Conservation (phyloP, 495 filamentous ascomycete species). For the Hypoxylon crocopeplum region DNA sequence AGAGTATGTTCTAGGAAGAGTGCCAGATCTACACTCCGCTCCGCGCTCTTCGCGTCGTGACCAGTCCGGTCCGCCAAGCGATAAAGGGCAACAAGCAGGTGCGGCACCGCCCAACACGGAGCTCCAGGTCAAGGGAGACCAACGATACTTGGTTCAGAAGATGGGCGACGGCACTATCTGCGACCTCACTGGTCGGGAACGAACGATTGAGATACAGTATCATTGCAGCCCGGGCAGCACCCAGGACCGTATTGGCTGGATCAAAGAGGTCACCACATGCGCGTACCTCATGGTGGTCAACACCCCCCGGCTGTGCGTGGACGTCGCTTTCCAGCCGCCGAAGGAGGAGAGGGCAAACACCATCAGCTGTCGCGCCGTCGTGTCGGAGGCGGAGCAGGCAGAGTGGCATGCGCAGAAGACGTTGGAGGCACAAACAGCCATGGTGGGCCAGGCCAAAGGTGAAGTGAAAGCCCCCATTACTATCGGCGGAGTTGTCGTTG, state of each 20-base stretch:
- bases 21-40: conserved; percentile 36
- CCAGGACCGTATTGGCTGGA: conserved; percentile 85
- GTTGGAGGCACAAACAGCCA: conserved; percentile 58
- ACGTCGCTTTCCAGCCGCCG: conserved; percentile 89
- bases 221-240: conserved; percentile 84
- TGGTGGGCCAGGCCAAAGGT: conserved; percentile 51
- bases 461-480: conserved; percentile 43
- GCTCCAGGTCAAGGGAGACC: conserved; percentile 80
- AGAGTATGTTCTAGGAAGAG: conserved; percentile 78
- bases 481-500: conserved; percentile 60
- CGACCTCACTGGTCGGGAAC: conserved; percentile 84
- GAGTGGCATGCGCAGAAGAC: conserved; percentile 63
- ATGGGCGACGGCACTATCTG: conserved; percentile 86
- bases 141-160: conserved; percentile 88
- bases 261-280: conserved; percentile 94
- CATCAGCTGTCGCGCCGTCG: conserved; percentile 78
- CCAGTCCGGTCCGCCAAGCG: conserved; percentile 40
- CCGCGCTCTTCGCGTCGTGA: conserved; percentile 37
- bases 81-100: conserved; percentile 44
- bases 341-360: conserved; percentile 78
- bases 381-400: conserved; percentile 63
- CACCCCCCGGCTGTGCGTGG: conserved; percentile 90
- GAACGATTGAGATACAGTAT: conserved; percentile 88
- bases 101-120: conserved; percentile 62
- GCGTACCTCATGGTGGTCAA: conserved; percentile 95